Conservation (phyloP, 129 eudicot genomes). For the Cynara cardunculus region DNA sequence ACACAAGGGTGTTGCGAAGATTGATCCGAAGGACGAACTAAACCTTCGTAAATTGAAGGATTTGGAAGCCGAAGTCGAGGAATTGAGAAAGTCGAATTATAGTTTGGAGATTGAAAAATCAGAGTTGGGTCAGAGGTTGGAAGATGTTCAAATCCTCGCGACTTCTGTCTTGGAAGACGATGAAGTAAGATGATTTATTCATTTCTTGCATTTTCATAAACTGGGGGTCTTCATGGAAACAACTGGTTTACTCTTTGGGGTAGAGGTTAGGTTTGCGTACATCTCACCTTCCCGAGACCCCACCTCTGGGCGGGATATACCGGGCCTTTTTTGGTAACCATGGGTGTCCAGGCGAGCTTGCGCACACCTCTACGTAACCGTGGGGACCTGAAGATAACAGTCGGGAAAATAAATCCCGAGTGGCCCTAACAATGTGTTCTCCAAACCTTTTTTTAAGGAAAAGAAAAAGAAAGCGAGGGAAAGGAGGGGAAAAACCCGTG, state of each 20-base stretch:
- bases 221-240: not conserved
- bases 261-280: not conserved
- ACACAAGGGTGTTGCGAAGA: conserved; percentile 17
- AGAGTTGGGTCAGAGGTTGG: conserved; percentile 57
- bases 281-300: not conserved
- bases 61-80: conserved; percentile 51
- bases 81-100: conserved; percentile 47
- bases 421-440: not conserved
- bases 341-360: not conserved
- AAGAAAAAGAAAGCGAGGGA: no score
- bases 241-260: not conserved
- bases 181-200: conserved; percentile 38
- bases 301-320: not conserved
- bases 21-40: conserved; percentile 23
- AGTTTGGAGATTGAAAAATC: conserved; percentile 48
- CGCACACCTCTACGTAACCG: no score
- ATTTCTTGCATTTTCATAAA: not conserved
- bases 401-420: not conserved
- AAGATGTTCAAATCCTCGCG: conserved; percentile 48
- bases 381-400: not conserved
- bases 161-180: conserved; percentile 53
- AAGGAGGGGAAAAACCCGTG: no score
- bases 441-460: no score
- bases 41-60: conserved; percentile 44
- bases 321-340: not conserved